Percentiles rank a stretch among this genome's conserved stretches.
These are phyloP conservation scores for Suhomyces chickasaworum DNA, from an alignment of 1,139 yeast genomes.

Conservation along the genomic window DNA sequence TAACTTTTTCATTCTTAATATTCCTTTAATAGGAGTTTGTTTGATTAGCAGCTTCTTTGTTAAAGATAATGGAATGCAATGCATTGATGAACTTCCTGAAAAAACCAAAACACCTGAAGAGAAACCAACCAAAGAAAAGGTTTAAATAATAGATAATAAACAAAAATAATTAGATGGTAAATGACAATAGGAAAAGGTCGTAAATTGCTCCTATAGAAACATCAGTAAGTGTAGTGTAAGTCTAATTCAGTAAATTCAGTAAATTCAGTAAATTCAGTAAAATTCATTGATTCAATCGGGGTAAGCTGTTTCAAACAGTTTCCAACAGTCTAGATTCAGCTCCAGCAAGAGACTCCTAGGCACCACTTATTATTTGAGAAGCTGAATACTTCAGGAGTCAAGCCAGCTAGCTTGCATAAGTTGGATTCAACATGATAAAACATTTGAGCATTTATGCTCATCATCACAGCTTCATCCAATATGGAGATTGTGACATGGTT, in stretches of 20 bases:
- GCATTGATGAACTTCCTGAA: constrained; percentile 20
- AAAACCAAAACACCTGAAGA: too few relatives aligned
- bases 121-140: constrained; percentile 8
- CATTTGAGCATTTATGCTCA: too few relatives aligned
- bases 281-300: background rate
- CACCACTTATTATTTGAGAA: too few relatives aligned
- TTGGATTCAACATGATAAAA: too few relatives aligned
- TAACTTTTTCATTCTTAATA: constrained; percentile 20
- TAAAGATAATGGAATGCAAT: constrained; percentile 22
- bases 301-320: too few relatives aligned
- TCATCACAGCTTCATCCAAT: too few relatives aligned
- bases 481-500: too few relatives aligned
- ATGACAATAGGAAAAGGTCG: background rate
- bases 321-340: too few relatives aligned
- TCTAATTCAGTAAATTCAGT: too few relatives aligned
- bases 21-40: constrained; percentile 23
- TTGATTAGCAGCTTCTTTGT: constrained; percentile 19
- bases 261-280: too few relatives aligned
- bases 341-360: too few relatives aligned
- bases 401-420: background rate
- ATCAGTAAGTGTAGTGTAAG: background rate
- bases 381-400: background rate
- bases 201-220: background rate
- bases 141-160: constrained; percentile 5
- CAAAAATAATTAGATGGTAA: background rate